These are phyloP conservation scores for Claviceps lovelessii DNA, from an alignment of 2,329 filamentous ascomycete genomes.

Conservation along the genomic window DNA sequence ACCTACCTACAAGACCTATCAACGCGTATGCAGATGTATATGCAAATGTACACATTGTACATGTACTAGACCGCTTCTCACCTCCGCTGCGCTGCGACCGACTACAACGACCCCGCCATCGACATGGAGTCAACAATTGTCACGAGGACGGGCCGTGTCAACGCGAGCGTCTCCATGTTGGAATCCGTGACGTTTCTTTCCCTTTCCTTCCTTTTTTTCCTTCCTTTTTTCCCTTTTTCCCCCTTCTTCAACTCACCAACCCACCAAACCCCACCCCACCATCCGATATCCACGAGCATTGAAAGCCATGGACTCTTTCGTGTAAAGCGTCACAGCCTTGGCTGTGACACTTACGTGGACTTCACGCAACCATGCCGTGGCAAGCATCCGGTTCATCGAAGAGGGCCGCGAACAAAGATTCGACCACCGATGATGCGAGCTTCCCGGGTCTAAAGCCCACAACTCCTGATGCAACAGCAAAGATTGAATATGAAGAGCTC, in stretches of 20 bases:
- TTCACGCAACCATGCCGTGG: slow-evolving; percentile 35
- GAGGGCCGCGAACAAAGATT: slow-evolving; percentile 26
- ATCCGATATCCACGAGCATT: not conserved
- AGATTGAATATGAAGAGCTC: slow-evolving; percentile 61
- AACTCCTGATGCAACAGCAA: slow-evolving; percentile 27
- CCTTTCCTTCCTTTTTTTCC: not conserved
- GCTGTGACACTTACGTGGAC: slow-evolving; percentile 33
- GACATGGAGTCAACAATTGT: not conserved
- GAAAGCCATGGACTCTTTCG: slow-evolving; percentile 28
- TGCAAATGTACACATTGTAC: too few species aligned
- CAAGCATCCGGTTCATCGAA: slow-evolving; percentile 35
- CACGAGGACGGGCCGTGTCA: not conserved
- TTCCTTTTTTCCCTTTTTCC: not conserved
- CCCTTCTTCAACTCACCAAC: not conserved
- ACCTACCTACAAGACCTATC: not conserved
- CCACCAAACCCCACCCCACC: not conserved
- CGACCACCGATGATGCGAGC: slow-evolving; percentile 32
- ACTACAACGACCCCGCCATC: not conserved
- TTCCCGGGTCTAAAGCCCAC: slow-evolving; percentile 36
- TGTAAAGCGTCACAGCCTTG: slow-evolving; percentile 37
- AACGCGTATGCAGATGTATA: too few species aligned
- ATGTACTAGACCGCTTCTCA: not conserved
- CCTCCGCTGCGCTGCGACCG: not conserved
- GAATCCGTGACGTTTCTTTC: not conserved
- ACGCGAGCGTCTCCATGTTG: not conserved